Conservation (phyloP, 1,139 yeast species). For the Blastobotrys malaysiensis region DNA sequence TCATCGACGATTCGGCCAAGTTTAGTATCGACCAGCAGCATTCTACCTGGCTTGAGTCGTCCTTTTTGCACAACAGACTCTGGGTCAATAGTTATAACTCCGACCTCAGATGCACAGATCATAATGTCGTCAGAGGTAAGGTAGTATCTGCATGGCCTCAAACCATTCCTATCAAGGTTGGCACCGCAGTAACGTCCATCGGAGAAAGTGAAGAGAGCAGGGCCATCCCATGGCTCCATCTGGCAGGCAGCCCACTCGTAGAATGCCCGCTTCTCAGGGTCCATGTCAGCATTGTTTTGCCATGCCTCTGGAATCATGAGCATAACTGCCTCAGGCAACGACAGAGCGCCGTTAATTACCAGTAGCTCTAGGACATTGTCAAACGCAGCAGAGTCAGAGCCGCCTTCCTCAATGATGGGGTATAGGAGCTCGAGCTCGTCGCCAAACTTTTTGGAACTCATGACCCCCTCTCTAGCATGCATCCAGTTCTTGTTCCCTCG, state of each 20-base stretch:
- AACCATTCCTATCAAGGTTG: conserved; percentile 92
- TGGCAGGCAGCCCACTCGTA: conserved; percentile 99
- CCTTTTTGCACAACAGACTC: conserved; percentile 84
- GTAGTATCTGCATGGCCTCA: conserved; percentile 97
- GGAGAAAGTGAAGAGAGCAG: conserved; percentile 93
- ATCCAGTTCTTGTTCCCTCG: conserved; percentile 99
- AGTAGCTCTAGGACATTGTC: conserved; percentile 91
- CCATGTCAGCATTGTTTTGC: conserved; percentile 84
- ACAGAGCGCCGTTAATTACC: conserved; percentile 84
- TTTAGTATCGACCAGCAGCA: conserved; percentile 91
- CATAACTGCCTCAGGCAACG: conserved; percentile 97
- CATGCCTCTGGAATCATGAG: conserved; percentile 96
- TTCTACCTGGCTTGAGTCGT: conserved; percentile 91
- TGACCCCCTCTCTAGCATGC: conserved; percentile 97
- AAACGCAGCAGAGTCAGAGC: conserved; percentile 98
- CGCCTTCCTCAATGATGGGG: conserved; percentile 97
- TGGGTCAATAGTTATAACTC: conserved; percentile 87
- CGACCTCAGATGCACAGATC: conserved; percentile 98
- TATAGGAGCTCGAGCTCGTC: conserved; percentile 85
- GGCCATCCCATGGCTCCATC: conserved; percentile 99
- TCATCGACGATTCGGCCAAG: conserved; percentile 93
- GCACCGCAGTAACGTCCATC: conserved; percentile 99
- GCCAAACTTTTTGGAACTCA: conserved; percentile 82
- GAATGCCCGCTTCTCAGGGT: conserved; percentile 86
- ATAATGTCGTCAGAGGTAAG: conserved; percentile 91